Conservation (phyloP, 2,329 filamentous ascomycete species). For the Colletotrichum eleusines region DNA sequence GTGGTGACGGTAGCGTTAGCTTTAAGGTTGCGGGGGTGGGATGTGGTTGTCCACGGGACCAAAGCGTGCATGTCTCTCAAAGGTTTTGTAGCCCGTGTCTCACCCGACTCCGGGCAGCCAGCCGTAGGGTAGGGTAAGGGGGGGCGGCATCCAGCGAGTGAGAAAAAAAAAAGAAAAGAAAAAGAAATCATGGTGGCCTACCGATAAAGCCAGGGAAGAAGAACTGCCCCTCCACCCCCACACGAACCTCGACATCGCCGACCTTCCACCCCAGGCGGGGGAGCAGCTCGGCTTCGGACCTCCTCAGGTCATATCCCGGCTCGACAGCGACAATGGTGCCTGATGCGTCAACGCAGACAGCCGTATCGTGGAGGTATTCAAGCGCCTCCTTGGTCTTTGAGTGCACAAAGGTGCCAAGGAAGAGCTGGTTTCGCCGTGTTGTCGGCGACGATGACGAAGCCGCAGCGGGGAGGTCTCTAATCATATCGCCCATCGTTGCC, state of each 20-base stretch:
- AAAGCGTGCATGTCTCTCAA: not conserved
- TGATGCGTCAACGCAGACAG: constrained; percentile 61
- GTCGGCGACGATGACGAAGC: constrained; percentile 6
- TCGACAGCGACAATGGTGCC: constrained; percentile 66
- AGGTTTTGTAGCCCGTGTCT: not conserved
- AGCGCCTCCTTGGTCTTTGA: constrained; percentile 61
- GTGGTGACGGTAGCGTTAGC: constrained; percentile 13
- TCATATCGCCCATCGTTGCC: constrained; percentile 37
- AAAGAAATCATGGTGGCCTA: constrained; percentile 51
- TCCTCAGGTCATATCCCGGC: constrained; percentile 47
- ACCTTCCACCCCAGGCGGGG: constrained; percentile 60
- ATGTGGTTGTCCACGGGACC: not conserved
- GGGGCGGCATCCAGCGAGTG: not conserved
- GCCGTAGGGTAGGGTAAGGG: no score
- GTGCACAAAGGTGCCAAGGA: constrained; percentile 69
- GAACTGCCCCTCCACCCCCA: constrained; percentile 68
- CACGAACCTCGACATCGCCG: constrained; percentile 54
- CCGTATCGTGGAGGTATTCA: constrained; percentile 63
- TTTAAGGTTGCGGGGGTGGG: not conserved
- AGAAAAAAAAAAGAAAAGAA: not conserved
- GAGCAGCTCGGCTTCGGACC: constrained; percentile 52
- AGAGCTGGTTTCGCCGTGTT: constrained; percentile 55
- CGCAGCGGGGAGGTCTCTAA: constrained; percentile 28
- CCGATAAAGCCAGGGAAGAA: constrained; percentile 89
- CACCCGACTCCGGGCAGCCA: not conserved